phyloP scores from a whole-genome alignment of 352 stramenopile genomes.

The Pythium dissimile region DNA sequence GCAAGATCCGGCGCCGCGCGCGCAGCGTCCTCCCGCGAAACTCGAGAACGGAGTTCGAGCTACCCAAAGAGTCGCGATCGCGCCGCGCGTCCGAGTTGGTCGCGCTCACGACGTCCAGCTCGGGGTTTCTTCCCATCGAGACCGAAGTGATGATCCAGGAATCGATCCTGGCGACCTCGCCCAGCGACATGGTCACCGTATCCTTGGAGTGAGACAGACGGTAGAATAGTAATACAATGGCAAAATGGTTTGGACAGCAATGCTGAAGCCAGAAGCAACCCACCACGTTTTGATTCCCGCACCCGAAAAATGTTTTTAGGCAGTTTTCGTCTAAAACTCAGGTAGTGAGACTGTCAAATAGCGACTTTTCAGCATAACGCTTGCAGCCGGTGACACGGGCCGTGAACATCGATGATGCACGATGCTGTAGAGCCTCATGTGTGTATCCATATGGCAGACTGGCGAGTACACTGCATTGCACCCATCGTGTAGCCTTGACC shows the following conservation, averaged over 20 bases:
- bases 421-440: too few relatives aligned
- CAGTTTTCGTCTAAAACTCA: too few relatives aligned
- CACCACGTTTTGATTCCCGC: too few relatives aligned
- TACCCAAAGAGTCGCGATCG: constrained; percentile 8
- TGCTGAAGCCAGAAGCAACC: neutral
- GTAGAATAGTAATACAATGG: neutral
- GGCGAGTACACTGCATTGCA: too few relatives aligned
- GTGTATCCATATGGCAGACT: too few relatives aligned
- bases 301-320: too few relatives aligned
- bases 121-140: neutral
- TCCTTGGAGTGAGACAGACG: constrained; percentile 10
- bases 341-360: too few relatives aligned
- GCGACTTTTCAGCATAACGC: too few relatives aligned
- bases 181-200: constrained; percentile 16
- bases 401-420: too few relatives aligned
- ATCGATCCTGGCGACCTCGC: constrained; percentile 15
- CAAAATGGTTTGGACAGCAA: neutral
- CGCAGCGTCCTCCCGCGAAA: neutral
- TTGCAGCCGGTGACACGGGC: too few relatives aligned
- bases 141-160: constrained; percentile 3
- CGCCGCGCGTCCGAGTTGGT: constrained; percentile 2
- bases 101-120: neutral
- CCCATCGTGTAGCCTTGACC: too few relatives aligned
- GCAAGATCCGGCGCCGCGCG: constrained; percentile 9
- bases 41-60: neutral